These are phyloP conservation scores for Gnaphalium uliginosum DNA, from an alignment of 129 eudicot genomes.

Conservation along the genomic window DNA sequence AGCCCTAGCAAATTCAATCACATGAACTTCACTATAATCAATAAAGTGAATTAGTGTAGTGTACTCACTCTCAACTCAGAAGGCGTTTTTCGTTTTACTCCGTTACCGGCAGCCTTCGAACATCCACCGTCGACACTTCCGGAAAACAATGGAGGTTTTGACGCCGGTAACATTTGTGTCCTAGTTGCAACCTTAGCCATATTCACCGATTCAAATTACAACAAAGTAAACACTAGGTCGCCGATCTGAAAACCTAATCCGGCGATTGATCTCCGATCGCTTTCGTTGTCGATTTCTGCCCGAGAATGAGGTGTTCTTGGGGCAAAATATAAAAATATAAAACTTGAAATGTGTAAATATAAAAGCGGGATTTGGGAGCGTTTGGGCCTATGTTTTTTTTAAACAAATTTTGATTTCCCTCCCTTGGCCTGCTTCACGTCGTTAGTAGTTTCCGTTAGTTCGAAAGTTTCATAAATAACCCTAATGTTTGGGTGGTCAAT, in stretches of 20 bases:
- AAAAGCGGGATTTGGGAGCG: constrained; percentile 29
- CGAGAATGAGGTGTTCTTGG: constrained; percentile 36
- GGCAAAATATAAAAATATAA: constrained; percentile 33
- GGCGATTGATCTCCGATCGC: constrained; percentile 2
- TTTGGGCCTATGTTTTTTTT: constrained; percentile 22
- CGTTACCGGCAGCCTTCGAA: constrained; percentile 38
- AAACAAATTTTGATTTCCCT: constrained; percentile 52
- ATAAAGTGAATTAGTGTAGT: not conserved
- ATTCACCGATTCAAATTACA: constrained; percentile 5
- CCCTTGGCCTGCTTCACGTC: constrained; percentile 37
- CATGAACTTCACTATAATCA: not conserved
- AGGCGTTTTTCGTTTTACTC: constrained; percentile 78
- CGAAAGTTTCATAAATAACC: constrained; percentile 18
- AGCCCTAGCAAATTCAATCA: not conserved
- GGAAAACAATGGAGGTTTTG: constrained; percentile 43
- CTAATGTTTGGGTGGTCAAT: constrained; percentile 11
- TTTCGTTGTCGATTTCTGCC: constrained; percentile 13
- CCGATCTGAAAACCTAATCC: not conserved
- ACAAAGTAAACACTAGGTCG: constrained; percentile 20
- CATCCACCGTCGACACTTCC: constrained; percentile 36
- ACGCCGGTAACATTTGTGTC: constrained; percentile 43
- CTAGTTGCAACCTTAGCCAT: constrained; percentile 86
- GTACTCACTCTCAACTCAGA: constrained; percentile 84
- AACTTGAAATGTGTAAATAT: not conserved
- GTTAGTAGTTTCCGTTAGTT: constrained; percentile 28